phyloP scores from a whole-genome alignment of 169 alveolate species.

The Perkinsus chesapeaki region DNA sequence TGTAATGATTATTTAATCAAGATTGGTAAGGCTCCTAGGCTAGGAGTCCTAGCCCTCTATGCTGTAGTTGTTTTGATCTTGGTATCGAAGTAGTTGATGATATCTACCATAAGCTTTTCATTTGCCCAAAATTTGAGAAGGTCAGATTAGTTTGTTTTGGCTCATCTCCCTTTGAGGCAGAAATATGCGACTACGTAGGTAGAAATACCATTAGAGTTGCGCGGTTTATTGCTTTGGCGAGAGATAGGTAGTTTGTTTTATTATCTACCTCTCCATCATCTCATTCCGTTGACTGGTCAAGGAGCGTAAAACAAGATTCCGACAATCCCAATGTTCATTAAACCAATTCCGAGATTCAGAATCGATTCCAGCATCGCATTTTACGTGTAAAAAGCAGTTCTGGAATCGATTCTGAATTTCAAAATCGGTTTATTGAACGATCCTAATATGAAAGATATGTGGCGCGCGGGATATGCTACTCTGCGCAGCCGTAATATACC shows the following conservation, averaged over 20 bases:
- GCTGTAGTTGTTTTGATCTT: background rate
- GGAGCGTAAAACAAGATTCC: background rate
- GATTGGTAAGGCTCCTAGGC: no score
- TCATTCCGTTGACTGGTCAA: background rate
- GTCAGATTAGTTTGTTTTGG: background rate
- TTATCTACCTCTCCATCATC: background rate
- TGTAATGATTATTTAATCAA: no score
- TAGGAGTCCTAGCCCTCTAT: no score
- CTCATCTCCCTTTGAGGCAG: background rate
- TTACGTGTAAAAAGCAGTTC: no score
- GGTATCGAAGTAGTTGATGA: background rate
- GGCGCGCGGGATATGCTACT: no score
- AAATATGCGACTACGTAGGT: background rate
- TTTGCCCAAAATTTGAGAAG: background rate
- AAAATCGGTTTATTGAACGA: no score
- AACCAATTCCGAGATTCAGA: no score
- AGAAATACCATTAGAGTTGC: background rate
- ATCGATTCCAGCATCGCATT: no score
- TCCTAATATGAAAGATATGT: no score
- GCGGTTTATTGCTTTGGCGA: slow-evolving; percentile 1
- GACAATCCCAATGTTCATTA: no score
- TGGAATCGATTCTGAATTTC: no score
- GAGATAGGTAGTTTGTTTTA: background rate
- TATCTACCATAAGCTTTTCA: background rate
- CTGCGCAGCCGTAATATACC: no score